Conservation (phyloP, 176 grass and related monocot genomes). For the Bromus sterilis region DNA sequence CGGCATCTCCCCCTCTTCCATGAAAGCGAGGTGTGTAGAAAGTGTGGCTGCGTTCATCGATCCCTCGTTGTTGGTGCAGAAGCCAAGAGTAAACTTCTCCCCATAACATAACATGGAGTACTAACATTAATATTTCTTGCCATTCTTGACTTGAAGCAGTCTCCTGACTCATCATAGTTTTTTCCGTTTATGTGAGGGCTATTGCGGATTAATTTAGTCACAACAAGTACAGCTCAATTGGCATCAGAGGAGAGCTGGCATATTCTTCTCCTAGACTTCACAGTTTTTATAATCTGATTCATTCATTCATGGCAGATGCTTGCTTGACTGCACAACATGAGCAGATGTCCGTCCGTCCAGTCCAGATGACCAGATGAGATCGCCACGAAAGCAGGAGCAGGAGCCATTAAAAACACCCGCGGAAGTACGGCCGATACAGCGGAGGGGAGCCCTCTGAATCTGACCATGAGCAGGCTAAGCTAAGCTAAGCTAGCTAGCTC, state of each 20-base stretch:
- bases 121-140: neutral
- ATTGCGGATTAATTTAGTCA: neutral
- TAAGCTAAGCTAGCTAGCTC: neutral
- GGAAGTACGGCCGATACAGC: neutral
- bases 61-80: neutral
- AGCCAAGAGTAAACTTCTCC: too few relatives aligned
- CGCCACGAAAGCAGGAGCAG: slow-evolving; percentile 28
- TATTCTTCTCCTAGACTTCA: neutral
- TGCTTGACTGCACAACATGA: neutral
- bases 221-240: neutral
- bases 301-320: neutral
- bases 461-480: neutral
- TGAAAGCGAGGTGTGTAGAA: slow-evolving; percentile 12
- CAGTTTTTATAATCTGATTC: neutral
- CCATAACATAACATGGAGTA: too few relatives aligned
- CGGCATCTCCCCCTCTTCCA: neutral
- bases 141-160: neutral
- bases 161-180: neutral
- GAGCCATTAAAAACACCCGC: slow-evolving; percentile 3
- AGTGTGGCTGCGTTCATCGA: too few relatives aligned
- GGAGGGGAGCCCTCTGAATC: slow-evolving; percentile 1
- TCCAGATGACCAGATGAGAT: slow-evolving; percentile 32
- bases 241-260: neutral
- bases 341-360: too few relatives aligned
- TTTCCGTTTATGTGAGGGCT: neutral